phyloP scores from a whole-genome alignment of 495 filamentous ascomycete genomes.

The Cairneyella variabilis region DNA sequence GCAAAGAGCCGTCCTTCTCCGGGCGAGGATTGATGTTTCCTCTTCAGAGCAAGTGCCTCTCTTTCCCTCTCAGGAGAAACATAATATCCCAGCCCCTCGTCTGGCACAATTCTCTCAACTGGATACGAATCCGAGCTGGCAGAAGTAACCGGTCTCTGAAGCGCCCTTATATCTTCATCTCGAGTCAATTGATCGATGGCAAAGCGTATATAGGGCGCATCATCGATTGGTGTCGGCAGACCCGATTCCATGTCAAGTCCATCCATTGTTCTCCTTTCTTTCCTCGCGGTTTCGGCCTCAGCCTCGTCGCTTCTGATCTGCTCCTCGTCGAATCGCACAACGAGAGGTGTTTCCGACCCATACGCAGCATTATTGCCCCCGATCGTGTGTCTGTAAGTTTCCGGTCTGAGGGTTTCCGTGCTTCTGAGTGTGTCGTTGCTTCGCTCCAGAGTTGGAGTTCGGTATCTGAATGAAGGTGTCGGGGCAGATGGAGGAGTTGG shows the following conservation, averaged over 20 bases:
- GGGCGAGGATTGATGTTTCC: conserved; percentile 25
- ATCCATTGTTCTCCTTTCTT: conserved; percentile 23
- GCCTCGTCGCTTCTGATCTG: conserved; percentile 29
- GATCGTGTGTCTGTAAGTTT: conserved; percentile 18
- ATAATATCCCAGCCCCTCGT: conserved; percentile 43
- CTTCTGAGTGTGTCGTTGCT: conserved; percentile 30
- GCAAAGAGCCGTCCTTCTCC: conserved; percentile 17
- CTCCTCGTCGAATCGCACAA: conserved; percentile 37
- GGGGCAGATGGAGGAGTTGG: conserved; percentile 41
- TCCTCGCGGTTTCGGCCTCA: conserved; percentile 25
- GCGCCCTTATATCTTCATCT: conserved; percentile 50
- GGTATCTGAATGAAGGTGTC: conserved; percentile 38
- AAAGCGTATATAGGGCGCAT: conserved; percentile 68
- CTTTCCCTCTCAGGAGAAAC: conserved; percentile 10
- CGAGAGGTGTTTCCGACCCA: conserved; percentile 14
- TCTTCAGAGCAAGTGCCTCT: conserved; percentile 20
- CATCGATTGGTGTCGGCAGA: conserved; percentile 59
- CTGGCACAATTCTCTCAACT: conserved; percentile 47
- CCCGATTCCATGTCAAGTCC: conserved; percentile 23
- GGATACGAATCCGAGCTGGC: conserved; percentile 41
- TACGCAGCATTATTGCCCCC: conserved; percentile 24
- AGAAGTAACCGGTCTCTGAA: conserved; percentile 25
- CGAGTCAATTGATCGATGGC: conserved; percentile 70
- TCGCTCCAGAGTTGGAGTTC: conserved; percentile 23
- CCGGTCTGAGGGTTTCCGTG: conserved; percentile 25